These are phyloP conservation scores for Hypoxylon lienhwacheense DNA, from an alignment of 495 filamentous ascomycete species.

Conservation along the genomic window DNA sequence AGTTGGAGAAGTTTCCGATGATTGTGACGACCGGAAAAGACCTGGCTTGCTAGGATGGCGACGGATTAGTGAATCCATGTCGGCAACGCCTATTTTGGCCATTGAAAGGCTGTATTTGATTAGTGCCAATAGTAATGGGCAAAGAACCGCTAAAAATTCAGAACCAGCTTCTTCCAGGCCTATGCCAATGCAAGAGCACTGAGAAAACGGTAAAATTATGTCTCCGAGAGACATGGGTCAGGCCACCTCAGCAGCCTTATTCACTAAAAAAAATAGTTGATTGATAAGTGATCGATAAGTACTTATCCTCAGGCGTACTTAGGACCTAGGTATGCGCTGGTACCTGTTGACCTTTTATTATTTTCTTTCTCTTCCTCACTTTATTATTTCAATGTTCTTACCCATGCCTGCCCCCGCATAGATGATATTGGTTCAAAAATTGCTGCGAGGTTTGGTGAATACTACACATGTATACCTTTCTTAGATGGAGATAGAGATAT, in stretches of 20 bases:
- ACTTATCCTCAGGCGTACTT: too few relatives aligned
- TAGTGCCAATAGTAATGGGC: slow-evolving; percentile 22
- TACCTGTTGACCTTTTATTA: neutral
- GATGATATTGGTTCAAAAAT: slow-evolving; percentile 4
- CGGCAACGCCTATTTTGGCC: slow-evolving; percentile 37
- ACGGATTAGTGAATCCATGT: slow-evolving; percentile 32
- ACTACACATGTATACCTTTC: too few relatives aligned
- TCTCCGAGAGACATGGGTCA: slow-evolving; percentile 37
- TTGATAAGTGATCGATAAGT: slow-evolving; percentile 21
- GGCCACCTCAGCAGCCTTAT: slow-evolving; percentile 42
- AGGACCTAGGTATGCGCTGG: slow-evolving; percentile 5
- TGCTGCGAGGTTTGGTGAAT: slow-evolving; percentile 3
- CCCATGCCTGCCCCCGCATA: slow-evolving; percentile 30
- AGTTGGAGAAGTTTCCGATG: slow-evolving; percentile 23
- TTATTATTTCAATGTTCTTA: too few relatives aligned
- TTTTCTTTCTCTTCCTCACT: too few relatives aligned
- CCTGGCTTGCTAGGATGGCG: slow-evolving; percentile 26
- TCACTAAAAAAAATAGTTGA: slow-evolving; percentile 6
- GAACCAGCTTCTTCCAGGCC: too few relatives aligned
- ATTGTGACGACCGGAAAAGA: too few relatives aligned
- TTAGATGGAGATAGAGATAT: too few relatives aligned
- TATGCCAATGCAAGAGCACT: slow-evolving; percentile 8
- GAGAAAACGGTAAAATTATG: slow-evolving; percentile 37
- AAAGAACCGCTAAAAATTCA: slow-evolving; percentile 24
- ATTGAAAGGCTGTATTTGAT: slow-evolving; percentile 8